Percentiles rank a stretch among this genome's conserved stretches.
Conservation (phyloP, 2,329 filamentous ascomycete species). For the Nemania sp. region DNA sequence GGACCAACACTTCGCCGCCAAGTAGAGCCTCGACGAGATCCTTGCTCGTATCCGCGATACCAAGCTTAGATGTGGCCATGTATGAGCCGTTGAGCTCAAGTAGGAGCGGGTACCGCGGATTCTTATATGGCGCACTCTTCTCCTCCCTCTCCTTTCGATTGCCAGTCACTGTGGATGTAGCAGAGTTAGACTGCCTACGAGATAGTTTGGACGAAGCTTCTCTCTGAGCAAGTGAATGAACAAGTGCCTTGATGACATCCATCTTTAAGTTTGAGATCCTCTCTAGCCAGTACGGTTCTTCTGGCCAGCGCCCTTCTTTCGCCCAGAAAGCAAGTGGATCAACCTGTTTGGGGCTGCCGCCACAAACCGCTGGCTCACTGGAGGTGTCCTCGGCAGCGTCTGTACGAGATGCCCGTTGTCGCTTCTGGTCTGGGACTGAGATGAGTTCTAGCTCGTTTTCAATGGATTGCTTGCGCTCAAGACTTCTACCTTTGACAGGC, state of each 20-base stretch:
- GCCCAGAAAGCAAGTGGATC: not conserved
- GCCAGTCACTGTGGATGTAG: not conserved
- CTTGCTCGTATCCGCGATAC: not conserved
- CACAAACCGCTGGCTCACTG: not conserved
- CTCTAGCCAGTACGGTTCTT: not conserved
- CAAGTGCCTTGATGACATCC: not conserved
- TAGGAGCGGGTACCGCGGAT: not conserved
- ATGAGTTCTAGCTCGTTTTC: not conserved
- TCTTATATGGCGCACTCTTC: not conserved
- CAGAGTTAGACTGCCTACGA: not conserved
- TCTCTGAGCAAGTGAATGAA: not conserved
- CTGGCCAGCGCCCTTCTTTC: not conserved
- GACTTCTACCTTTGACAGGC: not conserved
- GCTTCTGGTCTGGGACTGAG: not conserved
- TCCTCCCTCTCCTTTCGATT: not conserved
- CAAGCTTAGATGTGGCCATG: not conserved
- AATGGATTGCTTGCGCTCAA: not conserved
- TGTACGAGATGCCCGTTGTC: not conserved
- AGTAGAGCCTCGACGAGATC: not conserved
- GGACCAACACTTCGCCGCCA: constrained; percentile 29
- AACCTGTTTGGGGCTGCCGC: not conserved
- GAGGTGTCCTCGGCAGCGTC: not conserved
- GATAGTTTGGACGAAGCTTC: not conserved
- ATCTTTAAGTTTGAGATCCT: not conserved
- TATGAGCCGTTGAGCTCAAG: not conserved